Percentiles rank a stretch among this genome's conserved stretches.
Evolutionary conservation across 2,329 filamentous ascomycete genomes (phyloP).

Genomic region (Penicillium sp.): DNA sequence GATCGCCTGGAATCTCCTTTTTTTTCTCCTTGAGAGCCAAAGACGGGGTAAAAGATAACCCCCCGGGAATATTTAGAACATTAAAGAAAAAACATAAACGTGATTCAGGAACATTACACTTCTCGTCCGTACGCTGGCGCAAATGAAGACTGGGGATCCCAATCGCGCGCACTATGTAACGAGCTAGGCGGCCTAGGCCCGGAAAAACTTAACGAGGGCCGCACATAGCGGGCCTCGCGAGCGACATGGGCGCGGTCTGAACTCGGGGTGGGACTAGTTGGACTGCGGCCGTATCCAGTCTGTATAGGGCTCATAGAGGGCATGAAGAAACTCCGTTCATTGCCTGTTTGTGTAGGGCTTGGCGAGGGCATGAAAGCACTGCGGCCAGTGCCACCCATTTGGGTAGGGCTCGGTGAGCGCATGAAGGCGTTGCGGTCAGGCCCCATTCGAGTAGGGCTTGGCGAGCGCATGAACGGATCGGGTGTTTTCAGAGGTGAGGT

Average conservation of each 20-base stretch:
- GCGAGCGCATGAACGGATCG: conserved; percentile 26
- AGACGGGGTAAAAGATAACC: not conserved
- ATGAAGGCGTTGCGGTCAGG: conserved; percentile 10
- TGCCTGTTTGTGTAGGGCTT: conserved; percentile 14
- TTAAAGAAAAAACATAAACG: not conserved
- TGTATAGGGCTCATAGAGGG: conserved; percentile 19
- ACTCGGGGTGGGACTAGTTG: conserved; percentile 24
- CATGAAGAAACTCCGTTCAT: conserved; percentile 1
- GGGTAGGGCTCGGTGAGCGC: conserved; percentile 20
- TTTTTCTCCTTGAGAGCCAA: not conserved
- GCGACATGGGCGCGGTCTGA: conserved; percentile 34
- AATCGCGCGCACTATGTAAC: conserved; percentile 28
- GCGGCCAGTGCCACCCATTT: conserved; percentile 9
- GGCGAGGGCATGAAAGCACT: conserved; percentile 19
- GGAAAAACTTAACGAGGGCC: conserved; percentile 50
- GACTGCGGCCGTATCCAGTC: conserved; percentile 15
- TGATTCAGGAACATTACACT: conserved; percentile 7
- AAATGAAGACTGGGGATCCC: conserved; percentile 40
- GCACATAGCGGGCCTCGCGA: conserved; percentile 47
- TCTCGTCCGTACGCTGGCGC: conserved; percentile 21
- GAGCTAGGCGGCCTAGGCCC: conserved; percentile 44
- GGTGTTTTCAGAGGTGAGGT: conserved; percentile 35
- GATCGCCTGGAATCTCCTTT: not conserved
- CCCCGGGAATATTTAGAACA: not conserved
- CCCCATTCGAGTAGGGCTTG: conserved; percentile 16